Percentiles rank a stretch among this genome's conserved stretches.
These are phyloP conservation scores for Chaetomiaceae sp. DNA, from an alignment of 2,329 filamentous ascomycete species.

Conservation along the genomic window DNA sequence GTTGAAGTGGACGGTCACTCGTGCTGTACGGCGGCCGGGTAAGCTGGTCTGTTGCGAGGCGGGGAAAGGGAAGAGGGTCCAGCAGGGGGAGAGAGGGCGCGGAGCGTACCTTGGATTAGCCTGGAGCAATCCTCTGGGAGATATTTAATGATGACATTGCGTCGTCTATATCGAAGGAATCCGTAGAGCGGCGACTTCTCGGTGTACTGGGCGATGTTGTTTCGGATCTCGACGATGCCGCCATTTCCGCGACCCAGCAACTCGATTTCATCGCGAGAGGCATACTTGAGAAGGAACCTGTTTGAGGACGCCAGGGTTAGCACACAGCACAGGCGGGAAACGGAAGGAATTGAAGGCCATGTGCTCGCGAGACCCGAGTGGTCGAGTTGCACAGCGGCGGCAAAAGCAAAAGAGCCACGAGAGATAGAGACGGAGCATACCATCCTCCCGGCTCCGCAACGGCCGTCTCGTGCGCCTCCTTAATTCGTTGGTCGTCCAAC, in stretches of 20 bases:
- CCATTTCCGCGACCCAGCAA: slow-evolving; percentile 71
- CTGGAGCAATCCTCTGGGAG: slow-evolving; percentile 86
- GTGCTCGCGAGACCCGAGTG: not conserved
- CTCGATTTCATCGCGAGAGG: slow-evolving; percentile 80
- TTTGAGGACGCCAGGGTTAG: slow-evolving; percentile 11
- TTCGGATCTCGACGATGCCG: slow-evolving; percentile 78
- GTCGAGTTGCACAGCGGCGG: not conserved
- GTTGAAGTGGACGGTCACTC: slow-evolving; percentile 70
- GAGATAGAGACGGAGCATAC: slow-evolving; percentile 48
- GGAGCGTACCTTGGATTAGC: slow-evolving; percentile 74
- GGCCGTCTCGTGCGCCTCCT: slow-evolving; percentile 78
- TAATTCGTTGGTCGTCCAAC: slow-evolving; percentile 73
- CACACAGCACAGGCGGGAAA: too few species aligned
- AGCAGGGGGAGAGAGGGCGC: slow-evolving; percentile 3
- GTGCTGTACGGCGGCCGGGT: slow-evolving; percentile 52
- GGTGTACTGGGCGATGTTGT: slow-evolving; percentile 70
- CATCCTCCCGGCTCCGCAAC: slow-evolving; percentile 86
- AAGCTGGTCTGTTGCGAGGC: slow-evolving; percentile 21
- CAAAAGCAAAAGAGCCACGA: slow-evolving; percentile 8
- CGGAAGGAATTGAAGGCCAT: not conserved
- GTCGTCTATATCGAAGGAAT: slow-evolving; percentile 80
- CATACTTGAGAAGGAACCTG: slow-evolving; percentile 94
- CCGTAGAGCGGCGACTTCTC: slow-evolving; percentile 88
- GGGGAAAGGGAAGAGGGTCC: not conserved
- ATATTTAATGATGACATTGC: slow-evolving; percentile 89